These are phyloP conservation scores for Platanthera zijinensis DNA, from an alignment of 106 monocot genomes.

Conservation along the genomic window DNA sequence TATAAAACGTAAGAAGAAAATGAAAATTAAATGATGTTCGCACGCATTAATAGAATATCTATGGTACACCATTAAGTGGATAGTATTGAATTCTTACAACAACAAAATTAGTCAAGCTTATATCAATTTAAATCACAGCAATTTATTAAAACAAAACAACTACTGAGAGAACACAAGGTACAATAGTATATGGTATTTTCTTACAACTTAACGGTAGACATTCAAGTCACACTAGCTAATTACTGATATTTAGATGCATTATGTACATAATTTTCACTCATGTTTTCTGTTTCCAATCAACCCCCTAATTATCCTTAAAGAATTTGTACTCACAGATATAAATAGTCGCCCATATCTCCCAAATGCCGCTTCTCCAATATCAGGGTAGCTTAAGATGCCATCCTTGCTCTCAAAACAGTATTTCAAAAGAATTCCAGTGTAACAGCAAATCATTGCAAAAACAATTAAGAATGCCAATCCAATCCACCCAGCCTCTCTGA, in stretches of 20 bases:
- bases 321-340: slow-evolving; percentile 65
- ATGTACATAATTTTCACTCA: neutral
- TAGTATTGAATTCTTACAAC: too few relatives aligned
- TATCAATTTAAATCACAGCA: too few relatives aligned
- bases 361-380: slow-evolving; percentile 97
- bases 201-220: neutral
- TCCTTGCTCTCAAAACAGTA: slow-evolving; percentile 94
- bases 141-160: too few relatives aligned
- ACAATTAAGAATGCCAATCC: slow-evolving; percentile 49
- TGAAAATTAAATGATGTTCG: too few relatives aligned
- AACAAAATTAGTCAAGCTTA: too few relatives aligned
- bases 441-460: slow-evolving; percentile 82
- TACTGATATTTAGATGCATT: neutral
- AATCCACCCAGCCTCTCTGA: slow-evolving; percentile 91
- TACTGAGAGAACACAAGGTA: neutral
- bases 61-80: too few relatives aligned
- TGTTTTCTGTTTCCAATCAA: slow-evolving; percentile 1
- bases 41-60: too few relatives aligned
- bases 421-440: slow-evolving; percentile 82
- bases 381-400: slow-evolving; percentile 79
- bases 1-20: too few relatives aligned
- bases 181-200: neutral
- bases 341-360: slow-evolving; percentile 78
- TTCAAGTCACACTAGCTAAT: neutral
- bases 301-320: neutral